These are phyloP conservation scores for Artemisia tridentata DNA, from an alignment of 129 eudicot species.

Conservation along the genomic window DNA sequence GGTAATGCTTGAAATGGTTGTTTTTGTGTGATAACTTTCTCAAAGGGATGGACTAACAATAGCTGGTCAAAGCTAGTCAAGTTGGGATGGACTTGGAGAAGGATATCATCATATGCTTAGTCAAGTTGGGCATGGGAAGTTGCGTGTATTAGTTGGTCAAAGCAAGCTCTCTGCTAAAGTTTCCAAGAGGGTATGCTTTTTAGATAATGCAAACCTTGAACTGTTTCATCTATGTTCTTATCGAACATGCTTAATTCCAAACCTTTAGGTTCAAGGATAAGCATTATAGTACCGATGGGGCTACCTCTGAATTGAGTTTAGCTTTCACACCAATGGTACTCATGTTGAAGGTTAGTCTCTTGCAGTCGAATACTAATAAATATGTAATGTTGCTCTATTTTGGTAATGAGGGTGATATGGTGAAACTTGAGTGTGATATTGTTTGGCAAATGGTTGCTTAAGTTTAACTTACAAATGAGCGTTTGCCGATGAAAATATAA, in stretches of 20 bases:
- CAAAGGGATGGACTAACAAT: too few species aligned
- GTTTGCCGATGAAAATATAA: too few species aligned
- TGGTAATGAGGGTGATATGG: too few species aligned
- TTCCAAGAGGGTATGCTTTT: slow-evolving; percentile 65
- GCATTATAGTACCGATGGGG: slow-evolving; percentile 72
- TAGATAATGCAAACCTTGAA: background rate
- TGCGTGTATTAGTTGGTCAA: slow-evolving; percentile 78
- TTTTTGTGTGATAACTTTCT: too few species aligned
- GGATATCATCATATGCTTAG: slow-evolving; percentile 90
- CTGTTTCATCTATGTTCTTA: background rate
- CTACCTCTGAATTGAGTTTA: slow-evolving; percentile 85
- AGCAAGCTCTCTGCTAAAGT: slow-evolving; percentile 90
- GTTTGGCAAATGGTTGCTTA: too few species aligned
- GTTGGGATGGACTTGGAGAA: slow-evolving; percentile 92
- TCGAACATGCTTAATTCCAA: slow-evolving; percentile 7
- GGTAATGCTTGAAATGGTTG: too few species aligned
- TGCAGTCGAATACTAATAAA: too few species aligned
- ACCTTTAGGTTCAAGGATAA: slow-evolving; percentile 71
- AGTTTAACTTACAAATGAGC: too few species aligned
- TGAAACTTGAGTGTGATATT: too few species aligned
- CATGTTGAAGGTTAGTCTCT: too few species aligned
- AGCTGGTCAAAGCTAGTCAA: too few species aligned
- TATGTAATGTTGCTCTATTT: too few species aligned
- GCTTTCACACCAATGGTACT: slow-evolving; percentile 64
- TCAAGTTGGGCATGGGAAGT: slow-evolving; percentile 85